A percentile compares a stretch with the other conserved stretches of the same genome.
Evolutionary conservation across 805 yeast genomes (phyloP).

Genomic region (Starmera pachycereana): DNA sequence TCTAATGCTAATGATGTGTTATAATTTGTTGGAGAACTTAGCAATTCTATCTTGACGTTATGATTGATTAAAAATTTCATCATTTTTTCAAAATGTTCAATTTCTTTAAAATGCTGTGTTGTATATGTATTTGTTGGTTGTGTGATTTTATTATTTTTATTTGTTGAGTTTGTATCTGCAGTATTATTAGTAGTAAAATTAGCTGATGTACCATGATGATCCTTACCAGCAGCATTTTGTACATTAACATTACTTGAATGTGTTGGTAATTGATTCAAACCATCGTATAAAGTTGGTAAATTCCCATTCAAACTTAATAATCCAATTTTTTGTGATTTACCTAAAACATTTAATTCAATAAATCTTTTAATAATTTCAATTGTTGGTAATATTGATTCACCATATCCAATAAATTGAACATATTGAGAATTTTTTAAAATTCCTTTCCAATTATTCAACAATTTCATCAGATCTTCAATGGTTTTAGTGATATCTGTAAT

Average conservation of each 20-base stretch:
- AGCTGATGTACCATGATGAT: no score
- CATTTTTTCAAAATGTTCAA: neutral
- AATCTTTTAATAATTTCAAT: constrained; percentile 36
- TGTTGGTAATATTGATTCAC: constrained; percentile 44
- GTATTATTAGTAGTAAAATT: no score
- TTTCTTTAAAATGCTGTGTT: constrained; percentile 12
- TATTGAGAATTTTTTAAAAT: constrained; percentile 37
- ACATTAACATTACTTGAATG: no score
- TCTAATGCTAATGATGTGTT: constrained; percentile 44
- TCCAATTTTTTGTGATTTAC: constrained; percentile 19
- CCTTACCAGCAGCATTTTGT: no score
- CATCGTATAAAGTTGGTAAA: constrained; percentile 26
- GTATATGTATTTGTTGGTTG: constrained; percentile 9
- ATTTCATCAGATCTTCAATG: constrained; percentile 32
- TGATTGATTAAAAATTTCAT: constrained; percentile 11
- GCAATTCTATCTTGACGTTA: constrained; percentile 36
- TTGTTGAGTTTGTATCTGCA: no score
- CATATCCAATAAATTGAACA: constrained; percentile 39
- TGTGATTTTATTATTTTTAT: no score
- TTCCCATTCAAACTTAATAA: constrained; percentile 26
- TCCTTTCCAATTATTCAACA: constrained; percentile 39
- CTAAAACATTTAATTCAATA: constrained; percentile 20
- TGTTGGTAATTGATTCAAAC: no score
- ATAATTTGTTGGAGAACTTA: constrained; percentile 42
- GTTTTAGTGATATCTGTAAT: constrained; percentile 9